A percentile compares a stretch with the other conserved stretches of the same genome.
phyloP scores from a whole-genome alignment of 2,329 filamentous ascomycete genomes.

The Aspergillus pseudoglaucus region DNA sequence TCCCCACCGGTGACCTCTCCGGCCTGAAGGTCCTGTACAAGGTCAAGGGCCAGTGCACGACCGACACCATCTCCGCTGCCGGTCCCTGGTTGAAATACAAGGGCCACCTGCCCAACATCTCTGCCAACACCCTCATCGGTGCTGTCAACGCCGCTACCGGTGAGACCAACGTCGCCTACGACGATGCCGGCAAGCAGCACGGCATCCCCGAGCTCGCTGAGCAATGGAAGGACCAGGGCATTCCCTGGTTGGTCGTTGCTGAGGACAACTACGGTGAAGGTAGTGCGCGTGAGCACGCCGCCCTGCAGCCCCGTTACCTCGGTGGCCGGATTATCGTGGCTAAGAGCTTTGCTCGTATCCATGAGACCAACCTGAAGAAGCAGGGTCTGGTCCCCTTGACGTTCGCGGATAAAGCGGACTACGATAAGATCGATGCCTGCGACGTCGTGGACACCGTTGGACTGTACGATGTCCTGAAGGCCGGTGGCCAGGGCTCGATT shows the following conservation, averaged over 20 bases:
- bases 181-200: conserved; percentile 65
- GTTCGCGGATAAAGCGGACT: conserved; percentile 81
- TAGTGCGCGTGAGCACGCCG: conserved; percentile 81
- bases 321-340: conserved; percentile 76
- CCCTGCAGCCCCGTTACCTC: conserved; percentile 83
- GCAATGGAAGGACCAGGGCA: conserved; percentile 68
- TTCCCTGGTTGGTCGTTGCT: conserved; percentile 87
- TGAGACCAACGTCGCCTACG: conserved; percentile 88
- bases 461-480: conserved; percentile 67
- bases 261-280: conserved; percentile 98
- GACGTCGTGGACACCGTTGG: conserved; percentile 80
- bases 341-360: conserved; percentile 85
- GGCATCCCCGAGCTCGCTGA: conserved; percentile 83
- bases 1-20: conserved; percentile 67
- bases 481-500: conserved; percentile 16
- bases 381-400: conserved; percentile 94
- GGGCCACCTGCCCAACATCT: conserved; percentile 96
- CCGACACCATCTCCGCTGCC: conserved; percentile 94
- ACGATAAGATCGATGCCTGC: conserved; percentile 73
- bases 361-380: conserved; percentile 95
- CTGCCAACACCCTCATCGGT: conserved; percentile 92
- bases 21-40: conserved; percentile 87
- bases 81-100: conserved; percentile 99
- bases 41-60: conserved; percentile 95
- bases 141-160: conserved; percentile 87